Base-by-base conservation (phyloP, 768 basidiomycete species). In the Lyophyllum shimeji region DNA sequence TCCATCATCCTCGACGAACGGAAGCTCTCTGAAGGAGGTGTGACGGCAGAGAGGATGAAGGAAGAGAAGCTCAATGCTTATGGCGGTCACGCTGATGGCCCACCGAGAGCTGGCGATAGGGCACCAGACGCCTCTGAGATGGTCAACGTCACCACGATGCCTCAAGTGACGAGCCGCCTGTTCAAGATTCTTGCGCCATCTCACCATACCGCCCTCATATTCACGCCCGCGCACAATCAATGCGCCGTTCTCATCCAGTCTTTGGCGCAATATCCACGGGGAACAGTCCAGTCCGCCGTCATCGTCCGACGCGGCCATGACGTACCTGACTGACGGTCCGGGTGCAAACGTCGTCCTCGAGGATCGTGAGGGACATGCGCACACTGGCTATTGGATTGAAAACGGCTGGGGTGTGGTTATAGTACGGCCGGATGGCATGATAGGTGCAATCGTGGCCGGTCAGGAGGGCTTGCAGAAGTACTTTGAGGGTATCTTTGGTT, bases 371-470 rank as follows among this genome's bases (percentile, higher is more conserved):
- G 65, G 64, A 7, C 62, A 71, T 57, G 73, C 69, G 2, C 50
- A 71, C 45, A 54, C 50, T 7, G 55, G 46, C 4, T 71, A 71
- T 47, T 42, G 34, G 12, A 58, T 68, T 79, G 74, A 0, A 81
- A 83, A 18, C 81, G 69, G 64, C 80, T 82, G 56, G 83, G 87
- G 82, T 83, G 87, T 31, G 17, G 56, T 67, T 7, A 53, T 68
- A 13, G 52, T 72, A 50, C 67, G 71, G 7, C 71, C 69, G 11
- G 71, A 72, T 57, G 68, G 71, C 21, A 55, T 69, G 11, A 56
- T 69, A 18, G 69, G 71, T 21, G 68, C 63, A 3, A 56, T 65
- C 21, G 53, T 62, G 7, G 39, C 39, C 3, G 53, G 52, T 13
- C n/a, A 43, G 17, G 24, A 50, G 8, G 60, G 56, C 9, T 15